A percentile compares a stretch with the other conserved stretches of the same genome.
phyloP scores from a whole-genome alignment of 306 rosid species.

The Vigna unguiculata region DNA sequence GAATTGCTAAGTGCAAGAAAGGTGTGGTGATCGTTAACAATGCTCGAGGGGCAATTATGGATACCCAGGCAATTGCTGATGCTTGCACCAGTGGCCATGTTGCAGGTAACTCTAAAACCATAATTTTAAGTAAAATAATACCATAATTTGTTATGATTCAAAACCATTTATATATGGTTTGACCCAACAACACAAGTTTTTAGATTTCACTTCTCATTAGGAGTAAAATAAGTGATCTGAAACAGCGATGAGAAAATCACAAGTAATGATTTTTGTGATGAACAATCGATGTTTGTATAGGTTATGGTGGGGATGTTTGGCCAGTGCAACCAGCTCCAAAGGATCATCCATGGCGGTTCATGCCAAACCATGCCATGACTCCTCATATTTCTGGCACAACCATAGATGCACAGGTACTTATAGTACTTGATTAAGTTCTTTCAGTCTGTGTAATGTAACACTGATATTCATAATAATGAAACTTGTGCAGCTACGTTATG shows the following conservation, averaged over 20 bases:
- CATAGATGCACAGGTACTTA: slow-evolving; percentile 91
- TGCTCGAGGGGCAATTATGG: slow-evolving; percentile 97
- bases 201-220: no score
- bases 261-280: background rate
- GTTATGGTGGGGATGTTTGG: slow-evolving; percentile 98
- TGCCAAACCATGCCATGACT: slow-evolving; percentile 99
- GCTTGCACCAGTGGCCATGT: slow-evolving; percentile 86
- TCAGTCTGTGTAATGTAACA: slow-evolving; percentile 11
- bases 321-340: slow-evolving; percentile 97
- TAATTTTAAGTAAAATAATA: no score
- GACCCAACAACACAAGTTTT: no score
- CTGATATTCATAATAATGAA: slow-evolving; percentile 1
- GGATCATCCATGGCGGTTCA: slow-evolving; percentile 99
- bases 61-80: slow-evolving; percentile 84
- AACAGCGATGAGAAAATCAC: no score
- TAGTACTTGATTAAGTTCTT: background rate
- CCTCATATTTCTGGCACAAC: slow-evolving; percentile 98
- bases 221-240: no score
- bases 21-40: slow-evolving; percentile 90
- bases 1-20: slow-evolving; percentile 84
- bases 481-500: slow-evolving; percentile 77
- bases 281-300: slow-evolving; percentile 45
- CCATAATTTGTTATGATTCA: no score
- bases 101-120: slow-evolving; percentile 67
- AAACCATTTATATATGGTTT: no score